phyloP scores from a whole-genome alignment of 106 monocot species.

The Cymbidium sinense region DNA sequence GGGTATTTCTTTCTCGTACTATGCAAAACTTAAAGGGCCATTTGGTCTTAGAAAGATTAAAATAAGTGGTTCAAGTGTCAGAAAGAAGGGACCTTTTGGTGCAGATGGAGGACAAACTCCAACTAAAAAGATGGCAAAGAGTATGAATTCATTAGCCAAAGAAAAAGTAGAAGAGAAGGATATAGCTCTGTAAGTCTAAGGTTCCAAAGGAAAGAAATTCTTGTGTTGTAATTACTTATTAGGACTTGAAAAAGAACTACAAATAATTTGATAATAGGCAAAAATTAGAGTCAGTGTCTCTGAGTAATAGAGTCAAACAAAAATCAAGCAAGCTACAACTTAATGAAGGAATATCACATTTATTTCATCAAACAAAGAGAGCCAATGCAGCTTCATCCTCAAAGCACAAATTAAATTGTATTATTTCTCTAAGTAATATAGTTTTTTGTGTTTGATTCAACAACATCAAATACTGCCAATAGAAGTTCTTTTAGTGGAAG shows the following conservation, averaged over 20 bases:
- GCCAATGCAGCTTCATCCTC: slow-evolving; percentile 1
- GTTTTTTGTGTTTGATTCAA: neutral
- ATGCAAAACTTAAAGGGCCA: slow-evolving; percentile 27
- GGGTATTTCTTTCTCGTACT: slow-evolving; percentile 11
- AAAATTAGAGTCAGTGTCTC: slow-evolving; percentile 25
- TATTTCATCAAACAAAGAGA: slow-evolving; percentile 7
- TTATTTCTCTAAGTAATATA: neutral
- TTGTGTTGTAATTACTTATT: slow-evolving; percentile 20
- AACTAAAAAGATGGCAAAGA: slow-evolving; percentile 16
- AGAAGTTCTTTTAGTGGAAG: neutral
- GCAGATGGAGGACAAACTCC: slow-evolving; percentile 27
- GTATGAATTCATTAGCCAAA: slow-evolving; percentile 20
- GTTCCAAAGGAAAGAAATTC: slow-evolving; percentile 27
- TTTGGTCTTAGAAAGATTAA: slow-evolving; percentile 32
- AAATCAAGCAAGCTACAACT: slow-evolving; percentile 29
- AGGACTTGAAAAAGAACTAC: slow-evolving; percentile 16
- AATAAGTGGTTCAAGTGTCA: slow-evolving; percentile 18
- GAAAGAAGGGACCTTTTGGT: slow-evolving; percentile 12
- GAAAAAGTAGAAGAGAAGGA: slow-evolving; percentile 13
- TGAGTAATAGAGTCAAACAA: slow-evolving; percentile 18
- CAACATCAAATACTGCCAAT: neutral
- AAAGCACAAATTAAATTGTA: slow-evolving; percentile 17
- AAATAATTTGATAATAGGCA: slow-evolving; percentile 18
- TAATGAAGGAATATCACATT: neutral
- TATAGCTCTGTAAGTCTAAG: slow-evolving; percentile 41